Evolutionary conservation across 2,329 filamentous ascomycete species (phyloP), one percentile per base, ranked within the genome.

Genomic region (Fusarium marasasianum): DNA sequence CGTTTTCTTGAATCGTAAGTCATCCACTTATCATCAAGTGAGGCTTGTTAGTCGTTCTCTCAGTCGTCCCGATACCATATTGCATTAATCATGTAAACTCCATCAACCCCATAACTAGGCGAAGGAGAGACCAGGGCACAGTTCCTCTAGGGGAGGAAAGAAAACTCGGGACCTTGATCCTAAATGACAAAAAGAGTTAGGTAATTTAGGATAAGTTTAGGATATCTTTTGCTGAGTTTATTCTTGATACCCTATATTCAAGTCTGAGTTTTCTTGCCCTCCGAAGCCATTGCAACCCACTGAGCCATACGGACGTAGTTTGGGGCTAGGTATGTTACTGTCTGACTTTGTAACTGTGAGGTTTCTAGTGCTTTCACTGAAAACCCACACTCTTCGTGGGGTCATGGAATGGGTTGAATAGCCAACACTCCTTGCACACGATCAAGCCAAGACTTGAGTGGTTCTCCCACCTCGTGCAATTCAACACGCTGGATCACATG

Each of bases 1-100:
- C 41, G 41, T 51, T 56, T 38, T 71, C 51, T 62, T 58, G 45
- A 35, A 43, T 64, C 65, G 38, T 55, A 66, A 64, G 53, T 15
- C 43, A 43, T 40, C 45, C 53, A 33, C 48, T 57, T 44, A 31
- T 53, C 56, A 11, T 35, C 20, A 37, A 38, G 26, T 56, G 61
- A 71, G 61, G 31, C 60, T 58, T 43, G 31, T 71, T 53, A 22
- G n/a, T 37, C 18, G 50, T 37, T 53, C 50, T 26, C 18, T 53
- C 13, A 53, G 31, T 37, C 13, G n/a, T 22, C 31, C 31, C 18
- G n/a, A 53, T 26, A 35, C 12, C n/a, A 20, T 26, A 20, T 53
- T 7, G 8, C n/a, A 22, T 37, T 37, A 12, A 53, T 53, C 50
- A 22, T 53, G 33, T 53, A 26, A 22, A 53, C 50, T 53, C 31